phyloP scores from a whole-genome alignment of 768 basidiomycete species.

The Coprinopsis sp. region DNA sequence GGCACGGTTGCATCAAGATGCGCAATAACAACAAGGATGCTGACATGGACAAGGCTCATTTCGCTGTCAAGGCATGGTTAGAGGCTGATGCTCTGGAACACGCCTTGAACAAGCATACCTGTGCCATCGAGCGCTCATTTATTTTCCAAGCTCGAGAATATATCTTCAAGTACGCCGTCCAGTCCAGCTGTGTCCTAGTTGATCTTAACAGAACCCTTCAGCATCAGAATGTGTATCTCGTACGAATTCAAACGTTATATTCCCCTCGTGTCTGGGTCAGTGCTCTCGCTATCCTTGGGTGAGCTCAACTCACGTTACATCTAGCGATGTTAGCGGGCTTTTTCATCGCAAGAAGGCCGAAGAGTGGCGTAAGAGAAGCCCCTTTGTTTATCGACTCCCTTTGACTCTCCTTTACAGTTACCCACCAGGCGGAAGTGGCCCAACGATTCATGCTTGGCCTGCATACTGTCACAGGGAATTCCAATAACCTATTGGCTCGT shows the following conservation, averaged over 20 bases:
- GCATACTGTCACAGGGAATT: conserved; percentile 54
- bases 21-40: conserved; percentile 36
- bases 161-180: conserved; percentile 66
- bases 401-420: conserved; percentile 35
- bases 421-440: conserved; percentile 55
- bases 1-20: conserved; percentile 69
- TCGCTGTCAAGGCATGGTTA: conserved; percentile 64
- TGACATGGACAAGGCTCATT: conserved; percentile 53
- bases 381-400: not conserved
- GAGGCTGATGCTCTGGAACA: conserved; percentile 65
- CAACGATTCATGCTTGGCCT: conserved; percentile 57
- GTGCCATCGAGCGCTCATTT: conserved; percentile 61
- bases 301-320: not conserved
- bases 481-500: conserved; percentile 43
- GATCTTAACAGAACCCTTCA: conserved; percentile 21
- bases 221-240: conserved; percentile 66
- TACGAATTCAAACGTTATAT: conserved; percentile 65
- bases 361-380: conserved; percentile 56
- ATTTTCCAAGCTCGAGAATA: conserved; percentile 70
- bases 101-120: conserved; percentile 59
- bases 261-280: conserved; percentile 54
- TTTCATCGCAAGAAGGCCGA: conserved; percentile 55
- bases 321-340: conserved; percentile 35
- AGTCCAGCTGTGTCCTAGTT: not conserved
- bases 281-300: conserved; percentile 4